Conservation (phyloP, 2,329 filamentous ascomycete species). For the Calonectria ilicicola region DNA sequence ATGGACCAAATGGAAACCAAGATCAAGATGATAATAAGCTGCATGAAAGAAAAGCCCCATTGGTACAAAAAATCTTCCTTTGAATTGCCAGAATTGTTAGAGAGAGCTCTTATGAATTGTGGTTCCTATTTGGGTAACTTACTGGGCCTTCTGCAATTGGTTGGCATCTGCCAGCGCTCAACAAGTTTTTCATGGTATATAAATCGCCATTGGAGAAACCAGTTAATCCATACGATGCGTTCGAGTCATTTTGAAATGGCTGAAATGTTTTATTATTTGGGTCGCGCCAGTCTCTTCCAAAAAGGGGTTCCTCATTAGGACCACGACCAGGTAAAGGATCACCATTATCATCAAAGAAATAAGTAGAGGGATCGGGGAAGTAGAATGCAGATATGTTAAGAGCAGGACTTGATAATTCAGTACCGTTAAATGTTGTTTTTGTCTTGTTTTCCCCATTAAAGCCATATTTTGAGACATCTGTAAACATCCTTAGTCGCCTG, state of each 20-base stretch:
- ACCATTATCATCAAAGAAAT: too few relatives aligned
- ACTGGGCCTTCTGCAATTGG: neutral
- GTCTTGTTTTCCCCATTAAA: neutral
- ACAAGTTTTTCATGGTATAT: too few relatives aligned
- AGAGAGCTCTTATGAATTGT: neutral
- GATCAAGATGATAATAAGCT: neutral
- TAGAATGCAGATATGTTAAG: neutral
- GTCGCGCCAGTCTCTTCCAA: neutral
- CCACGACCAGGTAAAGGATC: too few relatives aligned
- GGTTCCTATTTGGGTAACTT: neutral
- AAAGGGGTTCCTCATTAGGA: neutral
- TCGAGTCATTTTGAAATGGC: neutral
- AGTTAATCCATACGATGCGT: neutral
- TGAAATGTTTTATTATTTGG: neutral
- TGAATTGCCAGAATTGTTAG: neutral
- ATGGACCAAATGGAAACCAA: neutral
- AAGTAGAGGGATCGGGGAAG: neutral
- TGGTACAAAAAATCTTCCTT: neutral
- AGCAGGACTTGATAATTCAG: neutral
- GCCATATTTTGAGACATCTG: neutral
- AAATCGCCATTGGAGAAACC: too few relatives aligned
- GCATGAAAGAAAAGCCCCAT: neutral
- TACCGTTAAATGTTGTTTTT: neutral
- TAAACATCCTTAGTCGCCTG: neutral
- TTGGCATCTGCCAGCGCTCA: neutral